Conservation (phyloP, 1,139 yeast genomes). For the Arxiozyma slooffiae region DNA sequence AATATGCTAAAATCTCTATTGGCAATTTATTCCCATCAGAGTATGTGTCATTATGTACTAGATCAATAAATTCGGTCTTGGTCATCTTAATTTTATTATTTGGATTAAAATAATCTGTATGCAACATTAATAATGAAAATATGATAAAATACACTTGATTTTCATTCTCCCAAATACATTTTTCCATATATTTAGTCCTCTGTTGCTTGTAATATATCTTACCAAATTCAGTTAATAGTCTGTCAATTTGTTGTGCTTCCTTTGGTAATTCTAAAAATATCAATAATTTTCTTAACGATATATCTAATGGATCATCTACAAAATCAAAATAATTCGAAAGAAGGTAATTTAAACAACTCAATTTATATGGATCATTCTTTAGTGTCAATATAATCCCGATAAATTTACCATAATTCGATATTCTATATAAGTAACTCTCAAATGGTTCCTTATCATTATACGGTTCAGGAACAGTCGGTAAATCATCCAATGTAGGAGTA, state of each 20-base stretch:
- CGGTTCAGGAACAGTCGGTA: constrained; percentile 30
- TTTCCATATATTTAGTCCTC: constrained; percentile 6
- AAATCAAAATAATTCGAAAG: constrained; percentile 39
- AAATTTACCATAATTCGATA: constrained; percentile 33
- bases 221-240: constrained; percentile 49
- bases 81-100: constrained; percentile 57
- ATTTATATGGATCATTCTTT: constrained; percentile 32
- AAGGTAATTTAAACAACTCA: constrained; percentile 33
- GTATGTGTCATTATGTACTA: constrained; percentile 32
- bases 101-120: constrained; percentile 58
- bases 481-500: constrained; percentile 12
- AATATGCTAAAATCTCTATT: constrained; percentile 40
- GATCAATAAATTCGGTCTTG: constrained; percentile 45
- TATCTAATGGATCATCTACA: constrained; percentile 46
- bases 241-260: constrained; percentile 65
- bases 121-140: constrained; percentile 55
- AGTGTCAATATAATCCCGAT: constrained; percentile 35
- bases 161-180: too few species aligned
- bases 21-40: constrained; percentile 32
- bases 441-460: constrained; percentile 22
- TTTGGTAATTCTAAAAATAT: constrained; percentile 49
- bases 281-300: constrained; percentile 49
- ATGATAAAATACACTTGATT: constrained; percentile 43
- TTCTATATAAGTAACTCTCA: constrained; percentile 30
- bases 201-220: constrained; percentile 37